Base-by-base conservation (phyloP, 2,329 filamentous ascomycete species). In the Pseudogymnoascus sp. region DNA sequence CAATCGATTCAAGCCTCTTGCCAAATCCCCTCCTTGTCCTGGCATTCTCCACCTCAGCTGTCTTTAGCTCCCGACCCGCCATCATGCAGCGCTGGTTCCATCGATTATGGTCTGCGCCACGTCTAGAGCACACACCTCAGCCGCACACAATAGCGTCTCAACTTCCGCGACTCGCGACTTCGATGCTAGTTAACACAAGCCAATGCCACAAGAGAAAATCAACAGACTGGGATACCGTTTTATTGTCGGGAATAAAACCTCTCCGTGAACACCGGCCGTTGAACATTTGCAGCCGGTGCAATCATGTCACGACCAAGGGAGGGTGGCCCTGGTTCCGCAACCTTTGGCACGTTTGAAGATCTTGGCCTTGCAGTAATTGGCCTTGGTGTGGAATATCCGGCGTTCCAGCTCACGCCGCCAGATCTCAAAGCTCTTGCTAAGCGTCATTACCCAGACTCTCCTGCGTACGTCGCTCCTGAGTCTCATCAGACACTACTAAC, bases 341-440 rank as follows among this genome's bases (percentile, higher is more conserved):
- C 62, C 1, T 59, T 62, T 40, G 61, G 61, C 26, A 31, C 24
- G n/a, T 74, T 73, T 61, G 77, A 76, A 63, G 79, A 82, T 68
- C 78, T 87, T 62, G 81, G 80, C 64, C 83, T 88, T 72, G 83
- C 82, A 64, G 82, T 88, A 65, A 75, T 82, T 44, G 86, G 86
- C 10, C 70, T 88, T 60, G 82, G 81, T 38, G 76, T 79, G 8
- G 79, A 86, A 69, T 88, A 88, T 67, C 86, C 86, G 19, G 82
- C 84, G 1, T 76, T 83, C 67, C 70, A 72, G 8, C 79, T 87
- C 65, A 76, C 77, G 53, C 72, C 83, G 14, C 74, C 78, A 65
- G 78, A 79, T 44, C 68, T 88, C 16, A 78, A 83, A 40, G 80
- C 74, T 4, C 71, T 88, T 13, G 79, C 79, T 64, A 75, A 81